phyloP scores from a whole-genome alignment of 2,329 filamentous ascomycete species.

The Fusarium clavum region DNA sequence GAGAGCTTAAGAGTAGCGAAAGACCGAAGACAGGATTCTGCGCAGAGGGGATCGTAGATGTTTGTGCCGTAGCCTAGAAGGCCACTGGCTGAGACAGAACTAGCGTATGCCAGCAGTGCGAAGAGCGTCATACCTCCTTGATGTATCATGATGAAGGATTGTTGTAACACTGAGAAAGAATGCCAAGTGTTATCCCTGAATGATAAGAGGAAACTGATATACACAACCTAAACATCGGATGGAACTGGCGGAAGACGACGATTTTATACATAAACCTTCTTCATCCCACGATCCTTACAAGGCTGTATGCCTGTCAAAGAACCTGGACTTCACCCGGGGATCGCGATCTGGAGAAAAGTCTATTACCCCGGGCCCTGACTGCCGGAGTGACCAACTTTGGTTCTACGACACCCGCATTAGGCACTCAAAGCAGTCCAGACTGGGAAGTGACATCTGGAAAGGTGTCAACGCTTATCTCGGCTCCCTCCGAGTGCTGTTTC shows the following conservation, averaged over 20 bases:
- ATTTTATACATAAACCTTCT: slow-evolving; percentile 14
- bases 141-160: background rate
- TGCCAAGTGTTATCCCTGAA: background rate
- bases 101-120: background rate
- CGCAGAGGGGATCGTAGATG: slow-evolving; percentile 10
- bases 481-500: background rate
- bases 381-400: background rate
- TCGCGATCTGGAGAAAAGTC: slow-evolving; percentile 2
- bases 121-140: background rate
- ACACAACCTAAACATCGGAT: background rate
- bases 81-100: background rate
- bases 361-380: background rate
- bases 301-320: background rate
- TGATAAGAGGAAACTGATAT: background rate
- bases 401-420: background rate
- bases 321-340: background rate
- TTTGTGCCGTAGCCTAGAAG: slow-evolving; percentile 2
- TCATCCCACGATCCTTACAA: background rate
- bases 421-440: background rate
- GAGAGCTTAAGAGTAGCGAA: background rate
- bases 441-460: background rate
- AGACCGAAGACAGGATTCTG: slow-evolving; percentile 18
- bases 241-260: background rate
- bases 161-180: too few species aligned
- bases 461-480: background rate